Conservation (phyloP, 371 early-diverging fungal genomes). For the Sporodiniella umbellata region DNA sequence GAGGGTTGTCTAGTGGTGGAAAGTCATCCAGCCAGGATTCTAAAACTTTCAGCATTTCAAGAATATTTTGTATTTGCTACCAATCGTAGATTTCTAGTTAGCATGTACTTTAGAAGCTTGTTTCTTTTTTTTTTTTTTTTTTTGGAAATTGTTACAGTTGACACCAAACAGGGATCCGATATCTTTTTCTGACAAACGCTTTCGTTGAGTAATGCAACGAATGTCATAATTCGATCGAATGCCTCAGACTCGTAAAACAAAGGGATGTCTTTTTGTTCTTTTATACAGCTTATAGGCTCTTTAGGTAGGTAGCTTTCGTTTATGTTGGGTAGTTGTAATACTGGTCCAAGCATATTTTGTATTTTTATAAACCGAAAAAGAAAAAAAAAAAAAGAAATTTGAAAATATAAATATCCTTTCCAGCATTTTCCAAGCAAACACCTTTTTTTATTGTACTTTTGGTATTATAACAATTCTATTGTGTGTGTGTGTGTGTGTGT, state of each 20-base stretch:
- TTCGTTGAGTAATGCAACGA: conserved; percentile 67
- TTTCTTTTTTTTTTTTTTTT: too few species aligned
- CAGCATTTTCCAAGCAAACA: neutral
- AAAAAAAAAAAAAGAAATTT: neutral
- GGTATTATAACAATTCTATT: neutral
- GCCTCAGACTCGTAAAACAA: conserved; percentile 62
- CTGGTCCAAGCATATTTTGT: neutral
- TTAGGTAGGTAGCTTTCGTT: conserved; percentile 12
- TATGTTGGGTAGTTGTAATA: conserved; percentile 12
- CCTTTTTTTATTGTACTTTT: neutral
- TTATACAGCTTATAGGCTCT: conserved; percentile 55
- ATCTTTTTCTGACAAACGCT: conserved; percentile 59
- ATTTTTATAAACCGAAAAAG: neutral
- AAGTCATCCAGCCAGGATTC: conserved; percentile 72
- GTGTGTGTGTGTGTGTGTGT: too few species aligned
- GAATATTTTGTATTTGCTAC: conserved; percentile 52
- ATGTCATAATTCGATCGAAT: conserved; percentile 67
- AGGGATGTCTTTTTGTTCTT: conserved; percentile 50
- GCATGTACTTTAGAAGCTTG: neutral
- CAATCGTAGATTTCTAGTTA: neutral
- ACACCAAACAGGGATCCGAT: conserved; percentile 52
- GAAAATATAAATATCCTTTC: neutral
- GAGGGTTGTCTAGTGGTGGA: conserved; percentile 70
- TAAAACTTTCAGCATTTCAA: conserved; percentile 62
- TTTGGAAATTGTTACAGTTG: conserved; percentile 57